These are phyloP conservation scores for Monilinia laxa DNA, from an alignment of 2,329 filamentous ascomycete species.

Conservation along the genomic window DNA sequence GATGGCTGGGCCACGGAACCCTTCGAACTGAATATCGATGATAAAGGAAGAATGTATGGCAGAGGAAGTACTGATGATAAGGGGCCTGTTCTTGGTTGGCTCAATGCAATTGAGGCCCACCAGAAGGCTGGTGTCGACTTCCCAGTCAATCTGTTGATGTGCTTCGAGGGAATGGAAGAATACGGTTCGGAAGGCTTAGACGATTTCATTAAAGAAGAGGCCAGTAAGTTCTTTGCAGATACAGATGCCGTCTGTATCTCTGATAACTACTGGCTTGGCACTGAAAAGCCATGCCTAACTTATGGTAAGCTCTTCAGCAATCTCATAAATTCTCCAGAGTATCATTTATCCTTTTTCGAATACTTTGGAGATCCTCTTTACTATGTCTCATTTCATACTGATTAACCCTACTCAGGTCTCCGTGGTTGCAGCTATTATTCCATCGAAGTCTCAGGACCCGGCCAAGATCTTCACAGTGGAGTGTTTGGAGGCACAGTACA, in stretches of 20 bases:
- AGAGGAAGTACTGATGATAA: constrained; percentile 97
- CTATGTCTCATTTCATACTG: neutral
- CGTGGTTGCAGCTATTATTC: constrained; percentile 98
- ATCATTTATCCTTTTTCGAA: neutral
- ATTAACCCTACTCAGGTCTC: constrained; percentile 51
- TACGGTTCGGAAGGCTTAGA: constrained; percentile 96
- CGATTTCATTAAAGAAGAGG: constrained; percentile 88
- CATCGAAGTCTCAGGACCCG: constrained; percentile 85
- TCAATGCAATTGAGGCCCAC: constrained; percentile 97
- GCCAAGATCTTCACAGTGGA: constrained; percentile 91
- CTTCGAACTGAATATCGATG: constrained; percentile 82
- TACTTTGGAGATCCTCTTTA: neutral
- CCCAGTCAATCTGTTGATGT: constrained; percentile 97
- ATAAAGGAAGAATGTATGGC: constrained; percentile 93
- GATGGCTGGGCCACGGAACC: constrained; percentile 97
- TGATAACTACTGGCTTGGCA: constrained; percentile 99
- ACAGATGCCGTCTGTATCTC: constrained; percentile 97
- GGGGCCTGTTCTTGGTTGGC: constrained; percentile 93
- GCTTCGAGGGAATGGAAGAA: constrained; percentile 99
- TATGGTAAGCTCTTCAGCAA: constrained; percentile 55
- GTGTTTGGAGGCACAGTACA: constrained; percentile 96
- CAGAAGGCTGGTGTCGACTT: constrained; percentile 92
- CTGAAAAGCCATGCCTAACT: constrained; percentile 96
- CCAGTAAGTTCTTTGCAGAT: constrained; percentile 92
- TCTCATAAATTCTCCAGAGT: neutral